Evolutionary conservation across 352 stramenopile genomes (phyloP).

Genomic region (Pythium inflatum): DNA sequence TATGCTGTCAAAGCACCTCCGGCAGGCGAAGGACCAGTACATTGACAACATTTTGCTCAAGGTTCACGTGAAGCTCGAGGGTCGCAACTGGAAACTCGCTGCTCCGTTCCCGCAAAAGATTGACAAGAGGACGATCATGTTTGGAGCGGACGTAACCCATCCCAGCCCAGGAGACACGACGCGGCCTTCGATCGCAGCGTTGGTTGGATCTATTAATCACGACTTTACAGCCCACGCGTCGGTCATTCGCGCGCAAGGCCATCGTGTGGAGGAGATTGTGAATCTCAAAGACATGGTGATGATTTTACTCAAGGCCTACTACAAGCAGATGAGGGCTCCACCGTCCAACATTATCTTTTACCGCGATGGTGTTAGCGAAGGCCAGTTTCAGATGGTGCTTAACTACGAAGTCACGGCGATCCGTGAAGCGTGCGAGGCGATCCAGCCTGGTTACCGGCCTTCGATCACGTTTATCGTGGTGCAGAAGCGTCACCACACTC

Average conservation of each 20-base stretch:
- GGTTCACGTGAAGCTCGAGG: constrained; percentile 80
- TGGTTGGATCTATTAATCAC: constrained; percentile 79
- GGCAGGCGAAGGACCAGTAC: constrained; percentile 62
- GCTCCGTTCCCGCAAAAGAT: constrained; percentile 47
- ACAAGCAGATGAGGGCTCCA: constrained; percentile 52
- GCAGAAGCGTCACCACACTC: constrained; percentile 88
- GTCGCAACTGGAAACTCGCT: constrained; percentile 61
- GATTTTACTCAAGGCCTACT: constrained; percentile 79
- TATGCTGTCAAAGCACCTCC: constrained; percentile 72
- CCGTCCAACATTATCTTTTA: constrained; percentile 85
- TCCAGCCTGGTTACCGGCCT: constrained; percentile 66
- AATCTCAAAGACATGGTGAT: constrained; percentile 68
- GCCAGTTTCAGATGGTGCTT: constrained; percentile 85
- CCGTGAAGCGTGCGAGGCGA: constrained; percentile 59
- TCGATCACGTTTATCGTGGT: constrained; percentile 88
- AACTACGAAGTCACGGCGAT: constrained; percentile 81
- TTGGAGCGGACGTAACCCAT: constrained; percentile 86
- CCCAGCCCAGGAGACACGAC: constrained; percentile 72
- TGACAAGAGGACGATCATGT: constrained; percentile 70
- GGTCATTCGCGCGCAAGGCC: constrained; percentile 67
- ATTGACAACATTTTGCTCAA: constrained; percentile 80
- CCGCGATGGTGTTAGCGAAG: constrained; percentile 89
- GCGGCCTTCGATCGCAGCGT: constrained; percentile 76
- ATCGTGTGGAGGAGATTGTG: constrained; percentile 78
- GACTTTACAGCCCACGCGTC: constrained; percentile 75